phyloP scores from a whole-genome alignment of 768 basidiomycete species.

The Termitomyces sp. region DNA sequence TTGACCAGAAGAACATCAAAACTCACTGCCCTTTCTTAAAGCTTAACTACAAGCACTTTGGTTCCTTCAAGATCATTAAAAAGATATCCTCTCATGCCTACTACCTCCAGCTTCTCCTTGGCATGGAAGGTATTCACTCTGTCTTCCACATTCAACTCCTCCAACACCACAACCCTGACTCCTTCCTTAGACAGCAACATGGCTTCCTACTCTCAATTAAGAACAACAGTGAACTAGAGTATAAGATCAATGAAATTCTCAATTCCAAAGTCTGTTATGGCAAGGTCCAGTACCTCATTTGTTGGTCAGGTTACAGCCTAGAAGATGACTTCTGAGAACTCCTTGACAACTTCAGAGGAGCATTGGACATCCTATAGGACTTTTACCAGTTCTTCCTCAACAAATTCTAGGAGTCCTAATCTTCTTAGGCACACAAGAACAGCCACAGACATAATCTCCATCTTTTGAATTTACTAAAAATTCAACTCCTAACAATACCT shows the following conservation, averaged over 20 bases:
- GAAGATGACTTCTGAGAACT: not conserved
- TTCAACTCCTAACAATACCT: not conserved
- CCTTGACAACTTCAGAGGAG: not conserved
- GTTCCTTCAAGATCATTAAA: not conserved
- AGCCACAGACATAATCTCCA: not conserved
- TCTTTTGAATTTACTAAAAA: not conserved
- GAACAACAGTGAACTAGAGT: not conserved
- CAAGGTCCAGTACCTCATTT: not conserved
- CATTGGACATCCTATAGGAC: not conserved
- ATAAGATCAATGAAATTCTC: not conserved
- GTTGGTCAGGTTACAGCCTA: not conserved
- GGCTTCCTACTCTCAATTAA: not conserved
- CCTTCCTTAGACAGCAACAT: not conserved
- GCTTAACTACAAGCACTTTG: not conserved
- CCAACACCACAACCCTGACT: not conserved
- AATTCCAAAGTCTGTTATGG: not conserved
- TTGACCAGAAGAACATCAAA: not conserved
- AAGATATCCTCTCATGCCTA: not conserved
- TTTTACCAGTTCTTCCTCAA: not conserved
- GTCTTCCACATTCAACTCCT: not conserved
- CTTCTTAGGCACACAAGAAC: not conserved
- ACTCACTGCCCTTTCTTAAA: not conserved
- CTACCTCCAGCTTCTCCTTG: not conserved
- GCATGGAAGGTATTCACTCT: not conserved
- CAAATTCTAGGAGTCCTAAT: not conserved